Percentiles rank a stretch among this genome's conserved stretches.
These are phyloP conservation scores for Neurospora sp. DNA, from an alignment of 495 filamentous ascomycete species.

Conservation along the genomic window DNA sequence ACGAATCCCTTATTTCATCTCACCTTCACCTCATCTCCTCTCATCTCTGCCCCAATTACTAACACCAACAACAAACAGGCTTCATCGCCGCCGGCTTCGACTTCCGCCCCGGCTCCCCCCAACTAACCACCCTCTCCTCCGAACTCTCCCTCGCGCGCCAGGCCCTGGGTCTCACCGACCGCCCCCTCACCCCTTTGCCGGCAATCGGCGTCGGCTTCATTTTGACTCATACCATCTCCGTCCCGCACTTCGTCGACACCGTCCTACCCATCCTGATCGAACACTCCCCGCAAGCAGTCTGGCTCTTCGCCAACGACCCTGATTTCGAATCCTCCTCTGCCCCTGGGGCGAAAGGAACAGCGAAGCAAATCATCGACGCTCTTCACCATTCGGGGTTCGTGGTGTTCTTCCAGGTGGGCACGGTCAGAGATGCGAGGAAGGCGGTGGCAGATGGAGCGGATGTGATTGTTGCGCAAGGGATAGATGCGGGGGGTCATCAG, in stretches of 20 bases:
- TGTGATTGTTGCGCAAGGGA: slow-evolving; percentile 61
- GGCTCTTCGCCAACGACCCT: slow-evolving; percentile 45
- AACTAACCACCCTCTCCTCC: slow-evolving; percentile 16
- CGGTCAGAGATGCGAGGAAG: slow-evolving; percentile 44
- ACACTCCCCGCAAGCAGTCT: slow-evolving; percentile 54
- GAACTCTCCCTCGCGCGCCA: slow-evolving; percentile 28
- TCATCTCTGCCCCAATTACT: neutral
- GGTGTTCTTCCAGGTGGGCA: slow-evolving; percentile 52
- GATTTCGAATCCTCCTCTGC: neutral
- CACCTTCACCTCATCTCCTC: neutral
- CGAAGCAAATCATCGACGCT: slow-evolving; percentile 10
- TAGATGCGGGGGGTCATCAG: slow-evolving; percentile 70
- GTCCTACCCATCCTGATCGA: slow-evolving; percentile 27
- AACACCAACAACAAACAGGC: slow-evolving; percentile 16
- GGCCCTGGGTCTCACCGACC: slow-evolving; percentile 10
- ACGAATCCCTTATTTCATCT: neutral
- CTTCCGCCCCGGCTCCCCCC: slow-evolving; percentile 20
- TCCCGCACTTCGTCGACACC: slow-evolving; percentile 21
- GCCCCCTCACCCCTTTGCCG: slow-evolving; percentile 25
- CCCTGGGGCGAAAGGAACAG: neutral
- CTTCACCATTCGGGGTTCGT: slow-evolving; percentile 21
- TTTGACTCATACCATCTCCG: slow-evolving; percentile 15
- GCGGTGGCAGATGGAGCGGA: slow-evolving; percentile 39
- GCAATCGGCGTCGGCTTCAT: slow-evolving; percentile 31
- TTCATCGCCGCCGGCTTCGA: slow-evolving; percentile 28